Base-by-base conservation (phyloP, 345 rosid genomes). In the Eucalyptus shirleyi region DNA sequence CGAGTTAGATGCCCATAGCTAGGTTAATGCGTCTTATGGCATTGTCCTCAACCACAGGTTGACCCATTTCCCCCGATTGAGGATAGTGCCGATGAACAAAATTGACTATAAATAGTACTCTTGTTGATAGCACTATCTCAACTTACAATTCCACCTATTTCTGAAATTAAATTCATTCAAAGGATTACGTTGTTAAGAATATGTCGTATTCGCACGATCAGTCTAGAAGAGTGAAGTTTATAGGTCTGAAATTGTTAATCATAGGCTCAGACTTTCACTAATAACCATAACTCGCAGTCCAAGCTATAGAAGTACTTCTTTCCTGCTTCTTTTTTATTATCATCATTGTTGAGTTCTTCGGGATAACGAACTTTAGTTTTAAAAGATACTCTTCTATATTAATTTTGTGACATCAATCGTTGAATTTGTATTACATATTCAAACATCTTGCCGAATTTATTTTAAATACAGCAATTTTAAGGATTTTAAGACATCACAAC, bases 251-350 rank as follows among this genome's bases (percentile, higher is more conserved):
- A 65, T n/a, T n/a, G 11, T 65, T n/a, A 7, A 65, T 65, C 77
- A 65, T n/a, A 65, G 9, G 77, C 77, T 65, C 21, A 8, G 34
- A 65, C 77, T 65, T 65, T 65, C 21, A n/a, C 18, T 65, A 65
- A 15, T 17, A 15, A 1, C 77, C 77, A n/a, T 8, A n/a, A 65
- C 0, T 65, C 40, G 19, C 17, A 65, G 17, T n/a, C 37, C 5
- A n/a, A 65, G 37, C 18, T 16, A 1, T n/a, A n/a, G 37, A 65
- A 65, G 19, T 65, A n/a, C 21, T 30, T 15, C 21, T 65, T 65
- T 15, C 34, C 37, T n/a, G 10, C 37, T 7, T 0, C 77, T 15
- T n/a, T n/a, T 65, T 15, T n/a, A 15, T n/a, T n/a, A n/a, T n/a
- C 10, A n/a, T 15, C 77, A n/a, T 65, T 4, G 18, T 65, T 5